These are phyloP conservation scores for Diplodia sapinea DNA, from an alignment of 2,329 filamentous ascomycete genomes.

Conservation along the genomic window DNA sequence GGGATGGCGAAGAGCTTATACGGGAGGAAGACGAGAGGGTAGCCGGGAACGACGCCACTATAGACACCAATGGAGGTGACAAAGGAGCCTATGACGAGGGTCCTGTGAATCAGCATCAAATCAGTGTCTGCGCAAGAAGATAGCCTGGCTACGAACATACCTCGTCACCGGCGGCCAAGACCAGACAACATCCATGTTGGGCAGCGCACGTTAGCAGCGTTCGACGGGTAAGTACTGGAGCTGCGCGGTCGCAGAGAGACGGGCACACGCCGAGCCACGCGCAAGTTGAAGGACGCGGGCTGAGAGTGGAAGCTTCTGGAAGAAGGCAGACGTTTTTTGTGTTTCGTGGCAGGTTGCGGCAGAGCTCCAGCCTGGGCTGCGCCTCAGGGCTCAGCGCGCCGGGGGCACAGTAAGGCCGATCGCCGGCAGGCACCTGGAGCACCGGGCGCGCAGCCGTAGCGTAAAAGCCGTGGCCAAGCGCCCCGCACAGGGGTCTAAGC, in stretches of 20 bases:
- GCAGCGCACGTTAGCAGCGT: conserved; percentile 31
- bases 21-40: conserved; percentile 62
- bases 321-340: conserved; percentile 12
- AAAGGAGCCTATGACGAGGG: conserved; percentile 69
- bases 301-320: conserved; percentile 29
- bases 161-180: conserved; percentile 69
- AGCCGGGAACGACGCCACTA: conserved; percentile 59
- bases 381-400: background rate
- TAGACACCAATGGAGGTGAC: conserved; percentile 67
- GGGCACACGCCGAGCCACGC: conserved; percentile 26
- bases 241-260: background rate
- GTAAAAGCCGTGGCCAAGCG: conserved; percentile 22
- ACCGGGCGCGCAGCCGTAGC: background rate
- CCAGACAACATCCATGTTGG: conserved; percentile 67
- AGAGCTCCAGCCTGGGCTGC: conserved; percentile 6
- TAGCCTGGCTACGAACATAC: conserved; percentile 51
- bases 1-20: conserved; percentile 62
- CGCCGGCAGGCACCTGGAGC: conserved; percentile 11
- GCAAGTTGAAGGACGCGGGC: conserved; percentile 23
- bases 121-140: conserved; percentile 3
- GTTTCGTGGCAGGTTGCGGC: conserved; percentile 22
- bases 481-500: conserved; percentile 11
- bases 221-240: background rate
- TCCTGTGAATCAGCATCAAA: conserved; percentile 56
- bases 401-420: conserved; percentile 26